These are phyloP conservation scores for Annulohypoxylon truncatum DNA, from an alignment of 2,329 filamentous ascomycete genomes.

Conservation along the genomic window DNA sequence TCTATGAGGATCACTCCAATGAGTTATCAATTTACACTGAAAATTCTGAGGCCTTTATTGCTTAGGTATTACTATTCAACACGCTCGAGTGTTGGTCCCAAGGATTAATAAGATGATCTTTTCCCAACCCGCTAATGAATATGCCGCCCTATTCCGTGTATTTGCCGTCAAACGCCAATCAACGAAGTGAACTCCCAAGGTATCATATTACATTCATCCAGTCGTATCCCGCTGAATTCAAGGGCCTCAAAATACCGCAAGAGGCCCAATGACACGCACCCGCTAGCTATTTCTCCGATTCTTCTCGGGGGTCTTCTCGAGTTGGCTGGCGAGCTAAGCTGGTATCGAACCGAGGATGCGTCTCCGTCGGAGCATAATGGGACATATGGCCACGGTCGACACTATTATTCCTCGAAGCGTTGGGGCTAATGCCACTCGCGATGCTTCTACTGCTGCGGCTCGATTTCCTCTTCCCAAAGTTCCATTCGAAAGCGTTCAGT, in stretches of 20 bases:
- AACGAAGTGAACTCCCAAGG: conserved; percentile 6
- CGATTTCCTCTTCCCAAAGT: conserved; percentile 41
- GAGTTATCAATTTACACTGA: conserved; percentile 50
- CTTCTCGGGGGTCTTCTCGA: conserved; percentile 33
- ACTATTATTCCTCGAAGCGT: conserved; percentile 45
- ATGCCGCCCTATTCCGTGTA: background rate
- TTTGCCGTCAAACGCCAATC: conserved; percentile 13
- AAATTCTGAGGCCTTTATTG: conserved; percentile 50
- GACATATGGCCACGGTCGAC: conserved; percentile 38
- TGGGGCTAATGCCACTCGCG: conserved; percentile 48
- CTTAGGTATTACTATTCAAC: conserved; percentile 8
- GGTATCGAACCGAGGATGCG: conserved; percentile 34
- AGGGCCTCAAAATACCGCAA: background rate
- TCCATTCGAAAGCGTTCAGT: conserved; percentile 48
- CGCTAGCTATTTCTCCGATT: conserved; percentile 23
- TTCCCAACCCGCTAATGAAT: conserved; percentile 4
- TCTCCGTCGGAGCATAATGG: conserved; percentile 24
- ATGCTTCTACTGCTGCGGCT: conserved; percentile 41
- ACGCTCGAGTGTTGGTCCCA: background rate
- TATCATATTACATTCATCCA: conserved; percentile 26
- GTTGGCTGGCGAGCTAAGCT: conserved; percentile 30
- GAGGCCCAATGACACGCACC: background rate
- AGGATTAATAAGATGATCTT: conserved; percentile 2
- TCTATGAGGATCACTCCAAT: conserved; percentile 49
- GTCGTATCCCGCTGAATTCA: conserved; percentile 2